Evolutionary conservation across 225 moss, liverwort and hornwort genomes (phyloP), one percentile per base, ranked within the genome.

Genomic region (Ulota crispa): DNA sequence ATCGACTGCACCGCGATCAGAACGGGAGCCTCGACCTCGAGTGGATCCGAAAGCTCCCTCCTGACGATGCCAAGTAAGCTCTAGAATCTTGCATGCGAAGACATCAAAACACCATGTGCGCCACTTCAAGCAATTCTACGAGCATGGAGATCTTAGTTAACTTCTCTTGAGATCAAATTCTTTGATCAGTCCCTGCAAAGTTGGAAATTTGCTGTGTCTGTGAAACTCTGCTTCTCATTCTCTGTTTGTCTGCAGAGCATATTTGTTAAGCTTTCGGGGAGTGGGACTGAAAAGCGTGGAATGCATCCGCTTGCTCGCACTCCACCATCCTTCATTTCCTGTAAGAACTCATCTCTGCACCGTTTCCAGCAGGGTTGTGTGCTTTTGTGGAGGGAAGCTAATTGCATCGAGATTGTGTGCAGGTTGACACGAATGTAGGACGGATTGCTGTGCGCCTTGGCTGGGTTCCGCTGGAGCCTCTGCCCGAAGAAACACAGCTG

Each of bases 361-460:
- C 50, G 57, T 43, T 68, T 61, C 52, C 45, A 36, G 60, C 43
- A 61, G 41, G 63, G 8, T 57, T 75, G 43, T 32, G 70, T 70
- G 68, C 15, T 72, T 73, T 32, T 78, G 47, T 61, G 66, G 34
- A 32, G 66, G 65, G 61, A 26, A 50, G 59, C 82, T 89, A 61
- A 81, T 53, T 56, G 73, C 64, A 72, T 72, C 37, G 83, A 64
- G 57, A 31, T 87, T 63, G 83, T 81, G 71, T 80, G 37, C 86
- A 99, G 98, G 98, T 99, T 78, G 98, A 99, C 76, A 93, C 93
- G 32, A 99, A 99, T 81, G 95, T 99, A 52, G 98, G 95, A 31
- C 93, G 95, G 65, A 94, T 99, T 68, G 90, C 84, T 76, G 98
- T 99, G 83, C 90, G 98, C 53, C 84, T 99, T 67, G 98, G 98